Evolutionary conservation across 805 yeast genomes (phyloP), one percentile per base, ranked within the genome.

Genomic region (Pichia sporocuriosa): DNA sequence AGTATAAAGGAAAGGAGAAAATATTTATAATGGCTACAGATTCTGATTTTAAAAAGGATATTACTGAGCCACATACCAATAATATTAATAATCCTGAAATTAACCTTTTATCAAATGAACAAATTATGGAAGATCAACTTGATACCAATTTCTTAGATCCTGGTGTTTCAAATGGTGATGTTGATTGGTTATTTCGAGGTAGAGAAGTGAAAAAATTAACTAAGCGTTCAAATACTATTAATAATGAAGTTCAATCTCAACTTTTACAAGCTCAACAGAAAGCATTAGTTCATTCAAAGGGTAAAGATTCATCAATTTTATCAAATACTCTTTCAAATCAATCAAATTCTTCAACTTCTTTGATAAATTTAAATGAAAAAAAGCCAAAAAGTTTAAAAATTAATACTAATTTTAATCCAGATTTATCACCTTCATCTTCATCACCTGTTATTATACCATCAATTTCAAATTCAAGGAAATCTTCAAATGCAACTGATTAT

Each of bases 121-220:
- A 31, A 19, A 15, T 27, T 25, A 15, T 16, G 13, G 26, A 9
- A 9, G 43, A 41, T n/a, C 37, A 21, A 9, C 32, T 31, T n/a
- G 17, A 23, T 19, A 31, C 34, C 1, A 35, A 26, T 12, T 42
- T 42, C 15, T 16, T 42, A 13, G 62, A 57, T 28, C 60, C 65
- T 3, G 84, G 84, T 4, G 84, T 79, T 2, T 66, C 81, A 39
- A 79, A 81, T 52, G 81, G 84, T 33, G 90, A 84, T 51, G 88
- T 84, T 11, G 94, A 84, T 55, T 84, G 95, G 95, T 66, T 84
- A 22, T 84, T 84, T 56, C 68, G 87, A 52, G 89, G 89, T n/a
- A 80, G 80, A 56, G 78, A 80, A 31, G 68, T 60, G 26, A 77
- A 74, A 62, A 77, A 73, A 48, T 55, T 72, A 37, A 63, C 72